phyloP scores from a whole-genome alignment of 2,329 filamentous ascomycete species.

The Exophiala mesophila region DNA sequence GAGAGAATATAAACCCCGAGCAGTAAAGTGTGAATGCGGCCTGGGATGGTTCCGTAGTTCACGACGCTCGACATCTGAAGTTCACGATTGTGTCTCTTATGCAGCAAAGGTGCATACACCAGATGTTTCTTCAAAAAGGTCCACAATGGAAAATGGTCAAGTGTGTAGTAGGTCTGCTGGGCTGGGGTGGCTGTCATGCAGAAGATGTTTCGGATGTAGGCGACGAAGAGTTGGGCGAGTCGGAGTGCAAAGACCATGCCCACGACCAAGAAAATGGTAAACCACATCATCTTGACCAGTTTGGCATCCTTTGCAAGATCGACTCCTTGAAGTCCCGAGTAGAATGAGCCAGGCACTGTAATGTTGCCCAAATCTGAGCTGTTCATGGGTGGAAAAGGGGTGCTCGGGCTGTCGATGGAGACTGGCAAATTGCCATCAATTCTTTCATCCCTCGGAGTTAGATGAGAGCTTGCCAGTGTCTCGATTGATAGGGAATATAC shows the following conservation, averaged over 20 bases:
- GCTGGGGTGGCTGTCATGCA: conserved; percentile 33
- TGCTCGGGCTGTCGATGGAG: neutral
- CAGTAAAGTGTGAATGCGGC: conserved; percentile 69
- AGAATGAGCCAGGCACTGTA: conserved; percentile 63
- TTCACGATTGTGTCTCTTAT: conserved; percentile 71
- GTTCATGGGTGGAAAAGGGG: neutral
- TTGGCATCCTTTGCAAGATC: conserved; percentile 23
- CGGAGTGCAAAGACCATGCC: conserved; percentile 38
- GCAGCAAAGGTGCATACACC: conserved; percentile 61
- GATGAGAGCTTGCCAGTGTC: too few relatives aligned
- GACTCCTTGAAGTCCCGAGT: conserved; percentile 26
- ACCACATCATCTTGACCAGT: conserved; percentile 31
- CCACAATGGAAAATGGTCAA: conserved; percentile 40
- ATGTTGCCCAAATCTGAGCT: neutral
- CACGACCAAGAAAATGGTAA: conserved; percentile 30
- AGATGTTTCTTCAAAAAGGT: conserved; percentile 43
- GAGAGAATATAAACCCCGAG: conserved; percentile 62
- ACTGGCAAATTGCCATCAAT: neutral
- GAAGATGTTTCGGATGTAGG: conserved; percentile 41
- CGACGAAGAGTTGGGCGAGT: conserved; percentile 40
- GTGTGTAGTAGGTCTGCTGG: conserved; percentile 43
- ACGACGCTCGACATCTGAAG: conserved; percentile 63
- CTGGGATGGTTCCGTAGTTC: conserved; percentile 71
- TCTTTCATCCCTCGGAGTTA: too few relatives aligned
- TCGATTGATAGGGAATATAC: too few relatives aligned